phyloP scores from a whole-genome alignment of 495 filamentous ascomycete genomes.

The Tuber borchii region DNA sequence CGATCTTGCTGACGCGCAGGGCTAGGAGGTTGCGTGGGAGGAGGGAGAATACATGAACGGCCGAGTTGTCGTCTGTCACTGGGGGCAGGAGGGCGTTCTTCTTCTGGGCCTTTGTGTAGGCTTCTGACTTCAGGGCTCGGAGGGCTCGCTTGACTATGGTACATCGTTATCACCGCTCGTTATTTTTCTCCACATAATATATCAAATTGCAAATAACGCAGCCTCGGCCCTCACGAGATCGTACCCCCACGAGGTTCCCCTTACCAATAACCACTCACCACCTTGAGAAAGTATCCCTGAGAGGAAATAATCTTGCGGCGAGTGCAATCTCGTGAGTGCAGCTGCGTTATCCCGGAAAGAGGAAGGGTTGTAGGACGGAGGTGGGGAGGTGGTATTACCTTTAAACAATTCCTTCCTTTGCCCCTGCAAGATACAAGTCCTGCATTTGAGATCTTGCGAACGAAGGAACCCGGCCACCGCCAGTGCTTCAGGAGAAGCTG shows the following conservation, averaged over 20 bases:
- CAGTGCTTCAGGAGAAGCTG: constrained; percentile 61
- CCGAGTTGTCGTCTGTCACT: constrained; percentile 74
- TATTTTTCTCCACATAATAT: background rate
- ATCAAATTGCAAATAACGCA: background rate
- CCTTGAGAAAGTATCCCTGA: constrained; percentile 11
- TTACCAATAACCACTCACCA: background rate
- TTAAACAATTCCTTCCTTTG: constrained; percentile 98
- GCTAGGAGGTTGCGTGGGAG: constrained; percentile 93
- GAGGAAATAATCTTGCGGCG: constrained; percentile 39
- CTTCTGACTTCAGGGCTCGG: constrained; percentile 80
- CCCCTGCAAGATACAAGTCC: constrained; percentile 90
- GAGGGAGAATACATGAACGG: constrained; percentile 89
- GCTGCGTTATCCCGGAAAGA: background rate
- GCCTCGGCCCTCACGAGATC: background rate
- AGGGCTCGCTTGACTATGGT: constrained; percentile 87
- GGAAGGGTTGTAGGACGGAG: background rate
- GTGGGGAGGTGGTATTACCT: constrained; percentile 50
- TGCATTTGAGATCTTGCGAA: constrained; percentile 75
- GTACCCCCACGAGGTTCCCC: background rate
- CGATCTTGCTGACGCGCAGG: constrained; percentile 78
- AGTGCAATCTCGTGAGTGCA: constrained; percentile 35
- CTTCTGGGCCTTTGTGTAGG: constrained; percentile 75
- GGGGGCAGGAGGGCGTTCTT: constrained; percentile 87
- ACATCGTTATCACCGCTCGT: background rate
- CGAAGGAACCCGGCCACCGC: constrained; percentile 86